Conservation (phyloP, 1,139 yeast species). For the Taphrina wiesneri region DNA sequence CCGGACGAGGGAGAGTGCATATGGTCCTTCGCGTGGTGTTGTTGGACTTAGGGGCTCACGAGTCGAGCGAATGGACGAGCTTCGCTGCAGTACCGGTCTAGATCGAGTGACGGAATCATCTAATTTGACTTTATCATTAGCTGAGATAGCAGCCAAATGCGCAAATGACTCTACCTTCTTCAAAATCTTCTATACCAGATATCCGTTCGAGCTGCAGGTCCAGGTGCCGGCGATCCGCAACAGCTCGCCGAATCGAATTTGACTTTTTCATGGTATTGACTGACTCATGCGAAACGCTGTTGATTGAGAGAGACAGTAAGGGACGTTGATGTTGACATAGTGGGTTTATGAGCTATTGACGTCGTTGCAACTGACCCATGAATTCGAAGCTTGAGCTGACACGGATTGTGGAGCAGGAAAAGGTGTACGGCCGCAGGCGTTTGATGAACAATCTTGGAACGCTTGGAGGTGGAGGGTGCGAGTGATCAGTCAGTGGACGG, state of each 20-base stretch:
- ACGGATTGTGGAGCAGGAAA: background rate
- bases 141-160: too few species aligned
- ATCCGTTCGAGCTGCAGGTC: background rate
- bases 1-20: background rate
- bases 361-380: too few species aligned
- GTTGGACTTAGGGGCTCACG: background rate
- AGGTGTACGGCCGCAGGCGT: background rate
- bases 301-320: too few species aligned
- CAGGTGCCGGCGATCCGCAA: background rate
- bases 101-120: background rate
- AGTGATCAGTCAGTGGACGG: too few species aligned
- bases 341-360: too few species aligned
- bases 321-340: too few species aligned
- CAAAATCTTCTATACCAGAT: constrained; percentile 9
- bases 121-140: background rate
- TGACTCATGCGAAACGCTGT: too few species aligned
- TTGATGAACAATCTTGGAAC: background rate
- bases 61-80: background rate
- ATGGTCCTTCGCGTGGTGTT: background rate
- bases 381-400: too few species aligned
- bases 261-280: constrained; percentile 12
- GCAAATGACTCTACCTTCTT: constrained; percentile 21
- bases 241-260: background rate
- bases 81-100: background rate
- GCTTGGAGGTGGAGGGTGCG: background rate